phyloP scores from a whole-genome alignment of 768 basidiomycete species.

The Suillus lakei region DNA sequence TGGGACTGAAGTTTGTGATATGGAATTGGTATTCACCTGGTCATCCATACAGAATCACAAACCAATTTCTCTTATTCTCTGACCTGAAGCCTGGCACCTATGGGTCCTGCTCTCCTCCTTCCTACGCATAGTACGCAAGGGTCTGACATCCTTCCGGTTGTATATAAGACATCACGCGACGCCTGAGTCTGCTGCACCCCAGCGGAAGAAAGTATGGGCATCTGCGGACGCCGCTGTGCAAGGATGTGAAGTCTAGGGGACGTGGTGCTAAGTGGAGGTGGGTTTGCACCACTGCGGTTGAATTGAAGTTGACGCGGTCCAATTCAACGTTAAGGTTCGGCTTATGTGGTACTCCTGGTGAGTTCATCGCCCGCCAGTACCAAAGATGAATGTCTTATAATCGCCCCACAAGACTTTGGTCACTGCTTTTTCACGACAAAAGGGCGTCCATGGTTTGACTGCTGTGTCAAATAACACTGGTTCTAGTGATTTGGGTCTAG shows the following conservation, averaged over 20 bases:
- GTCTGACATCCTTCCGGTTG: conserved; percentile 7
- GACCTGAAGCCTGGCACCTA: background rate
- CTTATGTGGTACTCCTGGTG: conserved; percentile 81
- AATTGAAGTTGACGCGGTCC: background rate
- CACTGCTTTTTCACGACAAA: conserved; percentile 67
- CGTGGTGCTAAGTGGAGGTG: conserved; percentile 77
- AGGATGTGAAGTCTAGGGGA: conserved; percentile 82
- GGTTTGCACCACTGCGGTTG: background rate
- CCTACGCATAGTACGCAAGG: conserved; percentile 11
- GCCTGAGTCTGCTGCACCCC: conserved; percentile 26
- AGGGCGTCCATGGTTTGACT: conserved; percentile 68
- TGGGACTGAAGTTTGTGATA: background rate
- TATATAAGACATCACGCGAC: conserved; percentile 14
- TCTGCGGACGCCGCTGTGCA: conserved; percentile 78
- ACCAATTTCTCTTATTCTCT: background rate
- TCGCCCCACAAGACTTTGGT: conserved; percentile 66
- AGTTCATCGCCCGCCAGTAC: conserved; percentile 11
- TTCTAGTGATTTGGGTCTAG: conserved; percentile 64
- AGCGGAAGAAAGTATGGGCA: conserved; percentile 64
- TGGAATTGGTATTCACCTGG: background rate
- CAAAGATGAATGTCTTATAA: background rate
- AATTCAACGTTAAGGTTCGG: conserved; percentile 65
- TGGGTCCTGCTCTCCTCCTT: conserved; percentile 12
- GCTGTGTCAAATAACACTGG: conserved; percentile 89
- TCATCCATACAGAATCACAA: background rate